Evolutionary conservation across 2,329 filamentous ascomycete genomes (phyloP).

Genomic region (Sphaerulina musiva): DNA sequence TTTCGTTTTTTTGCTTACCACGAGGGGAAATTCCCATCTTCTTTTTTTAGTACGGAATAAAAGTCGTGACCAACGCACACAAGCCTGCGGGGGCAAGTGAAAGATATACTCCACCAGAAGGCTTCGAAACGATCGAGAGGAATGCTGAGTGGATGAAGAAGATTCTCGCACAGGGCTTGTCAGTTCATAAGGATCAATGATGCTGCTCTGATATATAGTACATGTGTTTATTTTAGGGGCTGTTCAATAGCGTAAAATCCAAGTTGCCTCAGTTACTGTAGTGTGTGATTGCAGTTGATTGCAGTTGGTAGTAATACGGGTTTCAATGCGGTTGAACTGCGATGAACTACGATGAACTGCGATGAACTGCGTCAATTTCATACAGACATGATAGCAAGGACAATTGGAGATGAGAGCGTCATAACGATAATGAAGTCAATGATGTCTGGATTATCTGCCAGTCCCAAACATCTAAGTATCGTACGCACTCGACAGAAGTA

Average conservation of each 20-base stretch:
- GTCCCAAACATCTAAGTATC: not conserved
- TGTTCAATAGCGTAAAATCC: too few species aligned
- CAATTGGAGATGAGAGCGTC: too few species aligned
- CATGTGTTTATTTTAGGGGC: too few species aligned
- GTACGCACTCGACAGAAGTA: not conserved
- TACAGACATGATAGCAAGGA: too few species aligned
- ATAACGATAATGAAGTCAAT: not conserved
- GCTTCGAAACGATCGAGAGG: not conserved
- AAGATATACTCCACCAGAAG: not conserved
- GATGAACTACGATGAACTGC: too few species aligned
- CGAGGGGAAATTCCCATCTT: not conserved
- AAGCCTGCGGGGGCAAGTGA: not conserved
- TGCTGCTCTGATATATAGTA: too few species aligned
- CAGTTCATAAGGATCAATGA: too few species aligned
- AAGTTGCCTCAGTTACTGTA: too few species aligned
- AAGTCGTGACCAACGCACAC: not conserved
- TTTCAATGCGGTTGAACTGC: too few species aligned
- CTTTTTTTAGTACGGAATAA: not conserved
- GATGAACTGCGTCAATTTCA: too few species aligned
- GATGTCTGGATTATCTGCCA: not conserved
- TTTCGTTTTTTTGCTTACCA: not conserved
- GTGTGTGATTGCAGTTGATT: too few species aligned
- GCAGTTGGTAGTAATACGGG: too few species aligned
- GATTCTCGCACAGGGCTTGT: not conserved
- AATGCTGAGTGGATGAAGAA: not conserved